Evolutionary conservation across 2,329 filamentous ascomycete species (phyloP).

Genomic region (Alternaria sp.): DNA sequence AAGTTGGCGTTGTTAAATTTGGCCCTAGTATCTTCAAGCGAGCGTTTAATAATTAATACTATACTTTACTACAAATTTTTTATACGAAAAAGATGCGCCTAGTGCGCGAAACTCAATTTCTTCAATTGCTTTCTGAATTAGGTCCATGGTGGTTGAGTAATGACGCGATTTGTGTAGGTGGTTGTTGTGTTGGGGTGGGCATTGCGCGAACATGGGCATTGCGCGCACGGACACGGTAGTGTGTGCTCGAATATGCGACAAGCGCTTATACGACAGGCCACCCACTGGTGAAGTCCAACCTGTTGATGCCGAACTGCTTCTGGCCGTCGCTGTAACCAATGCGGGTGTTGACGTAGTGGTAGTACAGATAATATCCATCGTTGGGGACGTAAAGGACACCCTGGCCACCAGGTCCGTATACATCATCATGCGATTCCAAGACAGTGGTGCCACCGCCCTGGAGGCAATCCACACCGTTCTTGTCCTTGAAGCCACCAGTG

Average conservation of each 20-base stretch:
- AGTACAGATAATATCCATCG: constrained; percentile 66
- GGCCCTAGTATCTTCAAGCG: too few relatives aligned
- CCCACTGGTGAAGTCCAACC: constrained; percentile 58
- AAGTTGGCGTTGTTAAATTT: too few relatives aligned
- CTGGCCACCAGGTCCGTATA: constrained; percentile 73
- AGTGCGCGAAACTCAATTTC: too few relatives aligned
- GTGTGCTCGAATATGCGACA: not conserved
- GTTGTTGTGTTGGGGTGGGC: too few relatives aligned
- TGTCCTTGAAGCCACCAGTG: constrained; percentile 65
- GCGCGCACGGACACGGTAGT: too few relatives aligned
- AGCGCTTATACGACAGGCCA: constrained; percentile 56
- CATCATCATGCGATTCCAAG: constrained; percentile 65
- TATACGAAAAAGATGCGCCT: too few relatives aligned
- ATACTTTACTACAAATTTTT: too few relatives aligned
- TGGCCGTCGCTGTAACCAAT: constrained; percentile 62
- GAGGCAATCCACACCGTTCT: constrained; percentile 62
- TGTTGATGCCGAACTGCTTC: constrained; percentile 64
- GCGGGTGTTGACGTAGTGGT: constrained; percentile 67
- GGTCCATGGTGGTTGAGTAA: too few relatives aligned
- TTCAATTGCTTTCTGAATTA: too few relatives aligned
- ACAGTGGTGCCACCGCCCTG: constrained; percentile 68
- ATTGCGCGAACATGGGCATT: too few relatives aligned
- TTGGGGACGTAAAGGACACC: constrained; percentile 63
- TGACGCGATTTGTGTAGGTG: too few relatives aligned
- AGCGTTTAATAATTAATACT: too few relatives aligned